Conservation (phyloP, 2,329 filamentous ascomycete genomes). For the Samsoniella hepiali region DNA sequence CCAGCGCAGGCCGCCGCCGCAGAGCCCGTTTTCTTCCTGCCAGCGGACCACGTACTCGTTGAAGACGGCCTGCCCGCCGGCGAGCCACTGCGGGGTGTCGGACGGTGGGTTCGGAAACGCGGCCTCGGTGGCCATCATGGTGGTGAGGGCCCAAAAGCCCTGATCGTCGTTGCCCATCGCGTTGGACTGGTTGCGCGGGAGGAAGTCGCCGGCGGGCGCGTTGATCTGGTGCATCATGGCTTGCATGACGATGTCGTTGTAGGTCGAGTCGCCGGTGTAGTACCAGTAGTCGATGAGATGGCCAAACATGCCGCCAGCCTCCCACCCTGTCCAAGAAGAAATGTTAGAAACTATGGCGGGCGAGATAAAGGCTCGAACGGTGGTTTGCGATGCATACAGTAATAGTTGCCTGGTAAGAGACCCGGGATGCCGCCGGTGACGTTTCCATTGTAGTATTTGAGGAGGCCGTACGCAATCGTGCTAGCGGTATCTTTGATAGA, state of each 20-base stretch:
- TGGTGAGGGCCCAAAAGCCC: constrained; percentile 72
- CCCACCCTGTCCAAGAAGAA: constrained; percentile 48
- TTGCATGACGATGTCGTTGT: constrained; percentile 54
- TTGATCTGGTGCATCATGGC: constrained; percentile 52
- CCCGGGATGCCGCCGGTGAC: constrained; percentile 56
- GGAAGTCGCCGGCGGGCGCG: constrained; percentile 52
- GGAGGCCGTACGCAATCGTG: constrained; percentile 46
- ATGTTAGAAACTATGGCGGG: constrained; percentile 18
- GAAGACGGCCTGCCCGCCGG: constrained; percentile 73
- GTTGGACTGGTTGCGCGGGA: constrained; percentile 55
- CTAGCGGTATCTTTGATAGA: constrained; percentile 48
- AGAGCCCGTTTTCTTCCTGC: constrained; percentile 52
- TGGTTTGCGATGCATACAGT: constrained; percentile 48
- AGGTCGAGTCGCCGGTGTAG: constrained; percentile 58
- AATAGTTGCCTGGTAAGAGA: constrained; percentile 59
- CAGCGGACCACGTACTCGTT: constrained; percentile 74
- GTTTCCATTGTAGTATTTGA: constrained; percentile 54
- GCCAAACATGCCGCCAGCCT: constrained; percentile 62
- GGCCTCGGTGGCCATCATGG: constrained; percentile 68
- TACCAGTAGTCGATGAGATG: constrained; percentile 64
- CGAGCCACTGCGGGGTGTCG: constrained; percentile 66
- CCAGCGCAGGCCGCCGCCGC: constrained; percentile 77
- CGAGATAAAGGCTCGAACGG: constrained; percentile 24
- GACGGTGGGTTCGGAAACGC: constrained; percentile 62
- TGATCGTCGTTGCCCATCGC: constrained; percentile 64